phyloP scores from a whole-genome alignment of 805 yeast species.

The Starmerella sirachaensis region DNA sequence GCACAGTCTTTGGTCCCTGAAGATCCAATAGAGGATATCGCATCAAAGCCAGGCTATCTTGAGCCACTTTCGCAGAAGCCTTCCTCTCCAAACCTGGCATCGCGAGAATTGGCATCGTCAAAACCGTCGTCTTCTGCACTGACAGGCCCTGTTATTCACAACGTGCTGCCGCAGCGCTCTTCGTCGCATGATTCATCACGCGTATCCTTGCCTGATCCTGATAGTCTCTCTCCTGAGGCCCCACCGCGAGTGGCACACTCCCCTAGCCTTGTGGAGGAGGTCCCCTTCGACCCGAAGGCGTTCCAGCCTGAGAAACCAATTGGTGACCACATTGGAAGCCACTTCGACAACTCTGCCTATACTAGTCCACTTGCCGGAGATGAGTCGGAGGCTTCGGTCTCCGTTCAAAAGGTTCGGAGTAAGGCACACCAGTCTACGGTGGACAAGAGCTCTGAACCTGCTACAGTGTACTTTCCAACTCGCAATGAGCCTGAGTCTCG shows the following conservation, averaged over 20 bases:
- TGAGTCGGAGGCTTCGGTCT: neutral
- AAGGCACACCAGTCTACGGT: neutral
- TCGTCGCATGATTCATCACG: no score
- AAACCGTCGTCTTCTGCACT: constrained; percentile 11
- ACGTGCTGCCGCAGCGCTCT: no score
- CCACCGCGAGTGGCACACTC: constrained; percentile 2
- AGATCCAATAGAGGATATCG: no score
- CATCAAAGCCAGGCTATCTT: no score
- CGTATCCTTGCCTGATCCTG: neutral
- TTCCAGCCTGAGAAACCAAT: constrained; percentile 12
- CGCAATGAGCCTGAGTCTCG: constrained; percentile 4
- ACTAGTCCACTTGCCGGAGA: neutral
- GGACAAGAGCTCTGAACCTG: neutral
- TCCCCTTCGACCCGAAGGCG: constrained; percentile 21
- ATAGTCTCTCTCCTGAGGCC: neutral
- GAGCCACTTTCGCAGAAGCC: no score
- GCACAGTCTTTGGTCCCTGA: no score
- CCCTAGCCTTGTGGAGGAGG: constrained; percentile 20
- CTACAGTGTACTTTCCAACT: constrained; percentile 4
- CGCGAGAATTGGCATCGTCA: neutral
- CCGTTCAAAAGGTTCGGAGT: neutral
- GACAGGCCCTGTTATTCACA: constrained; percentile 10
- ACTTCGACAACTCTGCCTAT: constrained; percentile 11
- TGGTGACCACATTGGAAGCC: constrained; percentile 17
- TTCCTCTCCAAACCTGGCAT: no score